Percentiles rank a stretch among this genome's conserved stretches.
Evolutionary conservation across 2,329 filamentous ascomycete genomes (phyloP).

Genomic region (Colletotrichum limetticola): DNA sequence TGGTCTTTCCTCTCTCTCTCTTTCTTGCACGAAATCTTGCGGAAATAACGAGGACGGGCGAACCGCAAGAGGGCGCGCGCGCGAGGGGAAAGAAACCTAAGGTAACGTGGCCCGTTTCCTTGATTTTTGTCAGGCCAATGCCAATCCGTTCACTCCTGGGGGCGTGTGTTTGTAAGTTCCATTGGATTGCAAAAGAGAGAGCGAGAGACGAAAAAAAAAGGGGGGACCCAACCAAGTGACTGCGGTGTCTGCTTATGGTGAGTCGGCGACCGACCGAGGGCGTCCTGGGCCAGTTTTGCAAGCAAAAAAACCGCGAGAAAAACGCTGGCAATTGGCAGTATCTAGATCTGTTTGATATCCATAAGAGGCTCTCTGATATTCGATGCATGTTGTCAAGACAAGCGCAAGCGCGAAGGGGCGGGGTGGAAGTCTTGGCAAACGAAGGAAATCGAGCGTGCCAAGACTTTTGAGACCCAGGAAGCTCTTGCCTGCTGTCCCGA

Average conservation of each 20-base stretch:
- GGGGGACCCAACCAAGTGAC: too few species aligned
- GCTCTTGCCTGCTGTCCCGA: constrained; percentile 20
- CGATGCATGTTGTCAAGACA: constrained; percentile 36
- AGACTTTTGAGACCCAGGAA: constrained; percentile 32
- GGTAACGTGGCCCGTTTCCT: constrained; percentile 30
- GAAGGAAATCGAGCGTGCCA: constrained; percentile 33
- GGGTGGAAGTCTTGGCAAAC: constrained; percentile 35
- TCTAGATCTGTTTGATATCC: constrained; percentile 11
- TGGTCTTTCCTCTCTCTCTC: constrained; percentile 2
- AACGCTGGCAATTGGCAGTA: constrained; percentile 21
- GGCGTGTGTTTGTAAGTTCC: background rate
- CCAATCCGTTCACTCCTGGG: constrained; percentile 18
- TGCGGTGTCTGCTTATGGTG: background rate
- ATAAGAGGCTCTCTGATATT: constrained; percentile 28
- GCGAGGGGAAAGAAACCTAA: background rate
- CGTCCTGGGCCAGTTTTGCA: constrained; percentile 12
- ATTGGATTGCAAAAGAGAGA: too few species aligned
- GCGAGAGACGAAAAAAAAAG: too few species aligned
- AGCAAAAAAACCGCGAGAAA: constrained; percentile 28
- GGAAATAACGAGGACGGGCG: constrained; percentile 25
- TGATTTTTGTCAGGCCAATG: constrained; percentile 19
- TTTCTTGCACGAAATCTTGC: constrained; percentile 16
- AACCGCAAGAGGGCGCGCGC: background rate
- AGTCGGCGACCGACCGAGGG: background rate
- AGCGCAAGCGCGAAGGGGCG: constrained; percentile 35